phyloP scores from a whole-genome alignment of 345 rosid species.

The Capsella bursapastoris region DNA sequence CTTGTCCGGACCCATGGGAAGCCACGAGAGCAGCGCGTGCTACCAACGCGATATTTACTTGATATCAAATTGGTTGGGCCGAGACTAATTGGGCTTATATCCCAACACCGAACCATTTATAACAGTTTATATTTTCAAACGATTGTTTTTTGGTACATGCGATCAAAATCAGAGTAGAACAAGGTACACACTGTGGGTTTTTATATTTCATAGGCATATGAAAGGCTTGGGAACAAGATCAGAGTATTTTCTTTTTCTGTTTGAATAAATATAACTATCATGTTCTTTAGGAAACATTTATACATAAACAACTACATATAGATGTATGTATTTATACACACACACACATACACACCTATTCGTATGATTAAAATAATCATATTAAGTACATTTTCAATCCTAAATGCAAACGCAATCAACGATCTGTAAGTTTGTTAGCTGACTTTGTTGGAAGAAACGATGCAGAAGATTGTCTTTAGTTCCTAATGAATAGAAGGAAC shows the following conservation, averaged over 20 bases:
- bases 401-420: slow-evolving; percentile 18
- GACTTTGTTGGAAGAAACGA: slow-evolving; percentile 11
- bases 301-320: slow-evolving; percentile 6
- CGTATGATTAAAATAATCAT: not conserved
- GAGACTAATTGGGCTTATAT: not conserved
- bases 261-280: not conserved
- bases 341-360: not conserved
- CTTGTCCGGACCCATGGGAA: slow-evolving; percentile 25
- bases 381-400: slow-evolving; percentile 18
- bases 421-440: not conserved
- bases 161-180: slow-evolving; percentile 6
- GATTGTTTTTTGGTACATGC: not conserved
- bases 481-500: not conserved
- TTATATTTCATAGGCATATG: slow-evolving; percentile 49
- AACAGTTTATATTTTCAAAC: too few species aligned
- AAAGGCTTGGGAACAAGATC: slow-evolving; percentile 49
- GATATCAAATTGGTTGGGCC: slow-evolving; percentile 5
- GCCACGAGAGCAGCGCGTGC: slow-evolving; percentile 23
- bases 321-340: slow-evolving; percentile 1
- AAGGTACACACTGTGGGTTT: not conserved
- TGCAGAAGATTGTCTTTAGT: not conserved
- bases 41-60: not conserved
- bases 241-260: not conserved
- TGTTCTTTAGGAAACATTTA: not conserved
- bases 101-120: too few species aligned